Evolutionary conservation across 257 asterid species (phyloP).

Genomic region (Osmanthus fragrans): DNA sequence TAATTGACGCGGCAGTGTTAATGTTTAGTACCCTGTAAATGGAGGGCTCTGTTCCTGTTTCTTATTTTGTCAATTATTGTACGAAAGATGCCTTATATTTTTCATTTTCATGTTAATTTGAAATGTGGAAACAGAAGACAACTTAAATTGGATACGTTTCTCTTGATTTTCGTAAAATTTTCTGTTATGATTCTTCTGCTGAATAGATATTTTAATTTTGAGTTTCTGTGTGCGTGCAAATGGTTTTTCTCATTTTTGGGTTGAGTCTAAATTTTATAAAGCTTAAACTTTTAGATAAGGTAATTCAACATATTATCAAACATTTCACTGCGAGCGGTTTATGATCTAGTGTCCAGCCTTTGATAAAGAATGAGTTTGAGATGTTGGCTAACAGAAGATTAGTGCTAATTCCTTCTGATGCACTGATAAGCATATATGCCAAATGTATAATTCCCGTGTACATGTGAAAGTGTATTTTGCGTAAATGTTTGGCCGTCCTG

Average conservation of each 20-base stretch:
- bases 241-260: neutral
- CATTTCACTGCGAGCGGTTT: neutral
- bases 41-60: slow-evolving; percentile 7
- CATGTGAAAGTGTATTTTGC: neutral
- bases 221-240: neutral
- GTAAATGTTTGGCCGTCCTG: neutral
- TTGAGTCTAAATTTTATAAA: neutral
- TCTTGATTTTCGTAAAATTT: neutral
- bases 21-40: slow-evolving; percentile 3
- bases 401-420: neutral
- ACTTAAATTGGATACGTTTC: slow-evolving; percentile 2
- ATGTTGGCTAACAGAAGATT: neutral
- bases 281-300: neutral
- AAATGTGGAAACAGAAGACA: neutral
- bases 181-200: neutral
- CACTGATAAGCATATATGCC: neutral
- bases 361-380: neutral
- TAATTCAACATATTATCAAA: neutral
- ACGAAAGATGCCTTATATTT: neutral
- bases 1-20: neutral
- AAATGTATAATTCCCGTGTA: neutral
- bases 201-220: neutral
- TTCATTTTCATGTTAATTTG: neutral
- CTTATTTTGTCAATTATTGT: slow-evolving; percentile 3
- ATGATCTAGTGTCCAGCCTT: slow-evolving; percentile 2